Evolutionary conservation across 2,329 filamentous ascomycete species (phyloP).

Genomic region (Xylaria arbuscula): DNA sequence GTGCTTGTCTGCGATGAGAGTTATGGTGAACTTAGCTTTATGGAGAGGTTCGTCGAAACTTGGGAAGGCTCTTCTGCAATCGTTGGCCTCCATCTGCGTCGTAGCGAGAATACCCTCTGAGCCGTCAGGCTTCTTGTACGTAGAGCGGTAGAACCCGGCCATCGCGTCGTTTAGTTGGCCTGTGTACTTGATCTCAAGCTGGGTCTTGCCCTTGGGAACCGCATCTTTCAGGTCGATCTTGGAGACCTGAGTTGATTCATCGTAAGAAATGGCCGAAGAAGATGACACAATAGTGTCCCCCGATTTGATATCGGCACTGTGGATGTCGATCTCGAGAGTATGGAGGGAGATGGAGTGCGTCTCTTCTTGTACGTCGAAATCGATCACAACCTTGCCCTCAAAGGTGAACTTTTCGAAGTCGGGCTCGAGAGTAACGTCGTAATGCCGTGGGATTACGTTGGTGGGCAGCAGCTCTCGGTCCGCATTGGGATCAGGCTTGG

Average conservation of each 20-base stretch:
- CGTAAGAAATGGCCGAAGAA: constrained; percentile 75
- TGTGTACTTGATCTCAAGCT: constrained; percentile 80
- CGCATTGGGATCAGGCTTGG: constrained; percentile 66
- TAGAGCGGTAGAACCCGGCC: constrained; percentile 97
- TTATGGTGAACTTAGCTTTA: constrained; percentile 93
- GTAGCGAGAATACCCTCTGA: constrained; percentile 85
- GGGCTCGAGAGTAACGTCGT: constrained; percentile 90
- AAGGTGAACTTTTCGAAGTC: constrained; percentile 90
- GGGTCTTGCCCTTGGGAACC: constrained; percentile 80
- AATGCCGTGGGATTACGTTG: constrained; percentile 93
- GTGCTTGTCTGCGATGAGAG: constrained; percentile 88
- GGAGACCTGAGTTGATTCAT: constrained; percentile 83
- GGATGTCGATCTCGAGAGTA: constrained; percentile 85
- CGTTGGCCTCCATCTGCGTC: constrained; percentile 96
- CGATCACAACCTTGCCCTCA: constrained; percentile 84
- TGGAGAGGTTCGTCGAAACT: constrained; percentile 96
- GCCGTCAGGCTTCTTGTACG: constrained; percentile 86
- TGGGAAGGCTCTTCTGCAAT: constrained; percentile 91
- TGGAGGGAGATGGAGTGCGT: constrained; percentile 89
- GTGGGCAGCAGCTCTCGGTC: constrained; percentile 84
- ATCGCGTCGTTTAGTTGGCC: constrained; percentile 90
- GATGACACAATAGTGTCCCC: constrained; percentile 67
- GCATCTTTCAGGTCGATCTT: constrained; percentile 81
- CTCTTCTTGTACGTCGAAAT: constrained; percentile 87
- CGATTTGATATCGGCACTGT: constrained; percentile 74